phyloP scores from a whole-genome alignment of 1,139 yeast genomes.

The Sugiyamaella novakii region DNA sequence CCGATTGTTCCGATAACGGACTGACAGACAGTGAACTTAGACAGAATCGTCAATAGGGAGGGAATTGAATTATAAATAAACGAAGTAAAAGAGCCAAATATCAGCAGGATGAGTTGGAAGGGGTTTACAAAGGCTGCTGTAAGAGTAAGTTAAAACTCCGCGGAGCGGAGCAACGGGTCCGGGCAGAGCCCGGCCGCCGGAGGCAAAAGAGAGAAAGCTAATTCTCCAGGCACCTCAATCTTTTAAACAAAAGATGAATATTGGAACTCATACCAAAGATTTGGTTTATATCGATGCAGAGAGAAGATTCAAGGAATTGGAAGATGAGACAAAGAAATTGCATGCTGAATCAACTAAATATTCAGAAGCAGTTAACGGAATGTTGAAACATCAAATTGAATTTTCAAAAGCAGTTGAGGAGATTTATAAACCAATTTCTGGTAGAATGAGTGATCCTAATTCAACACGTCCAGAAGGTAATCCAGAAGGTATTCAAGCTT shows the following conservation, averaged over 20 bases:
- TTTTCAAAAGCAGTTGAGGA: constrained; percentile 94
- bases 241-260: constrained; percentile 46
- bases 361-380: constrained; percentile 86
- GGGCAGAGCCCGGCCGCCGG: constrained; percentile 10
- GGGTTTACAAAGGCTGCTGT: constrained; percentile 86
- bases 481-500: constrained; percentile 93
- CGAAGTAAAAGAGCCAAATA: too few relatives aligned
- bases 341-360: constrained; percentile 90
- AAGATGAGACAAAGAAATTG: constrained; percentile 81
- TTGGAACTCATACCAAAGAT: constrained; percentile 78
- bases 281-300: constrained; percentile 94
- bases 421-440: constrained; percentile 93
- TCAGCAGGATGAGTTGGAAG: constrained; percentile 74
- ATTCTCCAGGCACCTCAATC: constrained; percentile 53
- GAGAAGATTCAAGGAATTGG: constrained; percentile 90
- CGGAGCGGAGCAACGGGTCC: constrained; percentile 12
- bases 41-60: too few relatives aligned
- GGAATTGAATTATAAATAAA: too few relatives aligned
- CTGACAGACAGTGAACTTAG: too few relatives aligned
- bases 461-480: constrained; percentile 86
- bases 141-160: constrained; percentile 47
- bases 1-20: too few relatives aligned
- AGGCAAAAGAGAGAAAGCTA: neutral
- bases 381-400: constrained; percentile 90
- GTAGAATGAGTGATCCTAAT: constrained; percentile 86